These are phyloP conservation scores for Boletus rubroflammeus DNA, from an alignment of 768 basidiomycete species.

Conservation along the genomic window DNA sequence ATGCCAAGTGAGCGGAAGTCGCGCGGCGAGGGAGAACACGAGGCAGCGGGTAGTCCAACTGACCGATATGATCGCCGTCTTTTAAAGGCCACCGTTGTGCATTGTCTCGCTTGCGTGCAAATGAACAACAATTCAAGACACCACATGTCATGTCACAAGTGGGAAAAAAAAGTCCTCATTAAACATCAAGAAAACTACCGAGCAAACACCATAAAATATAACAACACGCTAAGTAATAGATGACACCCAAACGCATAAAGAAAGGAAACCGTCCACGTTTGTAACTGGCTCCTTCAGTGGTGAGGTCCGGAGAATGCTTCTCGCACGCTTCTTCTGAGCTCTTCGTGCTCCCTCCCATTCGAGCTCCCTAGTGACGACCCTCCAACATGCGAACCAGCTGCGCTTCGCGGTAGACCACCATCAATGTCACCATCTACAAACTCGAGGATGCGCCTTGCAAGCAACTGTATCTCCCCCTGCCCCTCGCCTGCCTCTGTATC, in stretches of 20 bases:
- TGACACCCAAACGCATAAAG: not conserved
- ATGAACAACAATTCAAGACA: not conserved
- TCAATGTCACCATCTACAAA: constrained; percentile 77
- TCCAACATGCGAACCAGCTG: constrained; percentile 61
- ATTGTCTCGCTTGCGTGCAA: not conserved
- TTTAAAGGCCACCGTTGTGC: not conserved
- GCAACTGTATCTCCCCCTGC: constrained; percentile 84
- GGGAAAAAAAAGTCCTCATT: not conserved
- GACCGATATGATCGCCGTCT: constrained; percentile 6
- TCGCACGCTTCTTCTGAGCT: constrained; percentile 75
- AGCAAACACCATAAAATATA: constrained; percentile 11
- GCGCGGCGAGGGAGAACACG: constrained; percentile 17
- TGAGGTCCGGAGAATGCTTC: constrained; percentile 74
- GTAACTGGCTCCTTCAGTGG: constrained; percentile 28
- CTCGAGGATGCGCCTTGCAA: constrained; percentile 82
- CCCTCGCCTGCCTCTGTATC: constrained; percentile 86
- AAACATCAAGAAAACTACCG: constrained; percentile 3
- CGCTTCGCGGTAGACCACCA: constrained; percentile 55
- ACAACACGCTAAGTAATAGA: constrained; percentile 1
- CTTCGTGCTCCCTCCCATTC: constrained; percentile 66
- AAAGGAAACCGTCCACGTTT: too few relatives aligned
- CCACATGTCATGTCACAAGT: too few relatives aligned
- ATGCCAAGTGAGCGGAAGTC: constrained; percentile 1
- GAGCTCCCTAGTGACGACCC: constrained; percentile 65
- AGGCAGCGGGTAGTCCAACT: constrained; percentile 9